A percentile compares a stretch with the other conserved stretches of the same genome.
These are phyloP conservation scores for Melocanna baccifera DNA, from an alignment of 176 grass and related monocot genomes.

Conservation along the genomic window DNA sequence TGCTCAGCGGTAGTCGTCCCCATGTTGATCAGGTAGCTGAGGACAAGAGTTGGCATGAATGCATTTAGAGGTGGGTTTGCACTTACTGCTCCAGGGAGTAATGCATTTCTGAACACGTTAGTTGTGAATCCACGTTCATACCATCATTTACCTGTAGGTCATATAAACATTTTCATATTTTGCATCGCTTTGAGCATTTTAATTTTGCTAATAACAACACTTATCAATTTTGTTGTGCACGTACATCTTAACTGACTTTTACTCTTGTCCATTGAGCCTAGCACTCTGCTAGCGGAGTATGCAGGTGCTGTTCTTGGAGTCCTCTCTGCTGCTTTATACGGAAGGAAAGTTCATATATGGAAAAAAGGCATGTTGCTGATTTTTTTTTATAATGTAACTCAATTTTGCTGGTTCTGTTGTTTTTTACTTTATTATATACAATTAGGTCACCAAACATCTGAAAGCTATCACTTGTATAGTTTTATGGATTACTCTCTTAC, in stretches of 20 bases:
- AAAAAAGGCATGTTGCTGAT: slow-evolving; percentile 73
- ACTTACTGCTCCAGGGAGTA: background rate
- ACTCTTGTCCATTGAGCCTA: slow-evolving; percentile 51
- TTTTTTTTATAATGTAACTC: too few relatives aligned
- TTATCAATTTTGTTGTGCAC: background rate
- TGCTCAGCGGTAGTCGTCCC: background rate
- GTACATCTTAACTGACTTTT: slow-evolving; percentile 40
- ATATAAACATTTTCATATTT: background rate
- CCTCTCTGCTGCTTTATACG: slow-evolving; percentile 89
- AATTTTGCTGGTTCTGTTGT: background rate
- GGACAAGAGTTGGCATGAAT: slow-evolving; percentile 20
- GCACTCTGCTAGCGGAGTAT: slow-evolving; percentile 86
- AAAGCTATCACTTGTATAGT: background rate
- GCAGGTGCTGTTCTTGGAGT: slow-evolving; percentile 97
- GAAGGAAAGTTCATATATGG: slow-evolving; percentile 79
- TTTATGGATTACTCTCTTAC: slow-evolving; percentile 15
- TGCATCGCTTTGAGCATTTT: background rate
- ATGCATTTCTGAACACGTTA: background rate
- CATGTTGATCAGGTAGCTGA: background rate
- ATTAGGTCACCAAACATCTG: background rate
- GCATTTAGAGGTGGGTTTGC: background rate
- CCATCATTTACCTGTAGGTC: background rate
- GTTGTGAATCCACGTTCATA: background rate
- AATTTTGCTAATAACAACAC: background rate
- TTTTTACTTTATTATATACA: background rate